Conservation (phyloP, 345 rosid species). For the Moricandia arvensis region DNA sequence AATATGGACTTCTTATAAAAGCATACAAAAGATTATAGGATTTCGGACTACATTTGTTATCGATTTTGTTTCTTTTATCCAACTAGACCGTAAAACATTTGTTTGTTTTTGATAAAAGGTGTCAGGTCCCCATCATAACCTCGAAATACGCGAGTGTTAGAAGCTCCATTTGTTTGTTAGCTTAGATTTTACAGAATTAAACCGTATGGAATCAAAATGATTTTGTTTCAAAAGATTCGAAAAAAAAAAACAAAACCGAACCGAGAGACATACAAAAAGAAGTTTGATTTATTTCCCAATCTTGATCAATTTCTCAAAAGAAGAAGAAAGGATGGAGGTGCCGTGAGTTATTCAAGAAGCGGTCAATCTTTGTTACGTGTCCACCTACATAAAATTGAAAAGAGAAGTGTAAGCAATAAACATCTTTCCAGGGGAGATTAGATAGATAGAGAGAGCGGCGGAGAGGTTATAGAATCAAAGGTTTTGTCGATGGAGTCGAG, state of each 20-base stretch:
- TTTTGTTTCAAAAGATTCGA: background rate
- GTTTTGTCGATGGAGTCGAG: constrained; percentile 41
- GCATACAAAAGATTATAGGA: constrained; percentile 14
- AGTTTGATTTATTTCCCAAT: background rate
- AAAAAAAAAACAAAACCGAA: background rate
- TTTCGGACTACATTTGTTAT: background rate
- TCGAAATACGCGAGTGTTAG: background rate
- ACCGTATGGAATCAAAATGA: background rate
- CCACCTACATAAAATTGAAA: background rate
- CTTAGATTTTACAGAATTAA: background rate
- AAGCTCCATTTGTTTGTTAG: background rate
- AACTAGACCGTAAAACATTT: background rate
- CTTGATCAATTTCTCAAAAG: background rate
- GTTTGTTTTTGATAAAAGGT: background rate
- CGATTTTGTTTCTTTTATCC: background rate
- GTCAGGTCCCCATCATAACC: background rate
- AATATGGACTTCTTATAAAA: background rate
- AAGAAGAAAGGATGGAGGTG: background rate
- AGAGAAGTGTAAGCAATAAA: constrained; percentile 12
- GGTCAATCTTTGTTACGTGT: constrained; percentile 31
- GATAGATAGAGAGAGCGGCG: background rate
- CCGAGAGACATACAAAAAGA: too few relatives aligned
- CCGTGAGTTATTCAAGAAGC: constrained; percentile 6
- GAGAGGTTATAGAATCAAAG: constrained; percentile 2
- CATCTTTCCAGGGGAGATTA: background rate